These are phyloP conservation scores for Drechslerella dactyloides DNA, from an alignment of 2,329 filamentous ascomycete species.

Conservation along the genomic window DNA sequence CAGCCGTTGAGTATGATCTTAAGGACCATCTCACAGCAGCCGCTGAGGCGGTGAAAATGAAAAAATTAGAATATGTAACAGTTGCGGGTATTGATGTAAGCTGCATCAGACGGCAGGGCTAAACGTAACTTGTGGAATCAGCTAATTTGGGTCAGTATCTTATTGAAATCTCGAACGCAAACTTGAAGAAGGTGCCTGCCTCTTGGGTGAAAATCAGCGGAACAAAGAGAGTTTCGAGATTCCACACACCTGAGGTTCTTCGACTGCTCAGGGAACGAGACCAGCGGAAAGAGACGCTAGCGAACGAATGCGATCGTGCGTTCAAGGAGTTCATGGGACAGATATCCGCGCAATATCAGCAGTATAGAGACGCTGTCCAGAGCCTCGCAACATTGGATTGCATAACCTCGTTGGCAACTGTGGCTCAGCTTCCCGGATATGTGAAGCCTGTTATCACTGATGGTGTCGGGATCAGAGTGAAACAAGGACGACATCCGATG, in stretches of 20 bases:
- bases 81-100: constrained; percentile 75
- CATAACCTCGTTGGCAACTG: constrained; percentile 80
- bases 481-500: constrained; percentile 86
- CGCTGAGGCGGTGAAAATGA: constrained; percentile 72
- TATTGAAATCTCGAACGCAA: constrained; percentile 82
- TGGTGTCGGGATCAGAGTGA: constrained; percentile 72
- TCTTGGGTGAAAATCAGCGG: constrained; percentile 95
- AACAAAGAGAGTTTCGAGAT: constrained; percentile 88
- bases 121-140: background rate
- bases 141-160: constrained; percentile 68
- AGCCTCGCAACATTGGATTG: constrained; percentile 88
- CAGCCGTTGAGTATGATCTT: constrained; percentile 87
- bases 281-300: constrained; percentile 90
- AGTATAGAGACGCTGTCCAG: constrained; percentile 84
- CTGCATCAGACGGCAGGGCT: background rate
- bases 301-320: constrained; percentile 85
- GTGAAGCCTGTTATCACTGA: constrained; percentile 73
- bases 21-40: constrained; percentile 75
- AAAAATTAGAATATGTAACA: constrained; percentile 76
- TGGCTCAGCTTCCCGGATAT: constrained; percentile 87
- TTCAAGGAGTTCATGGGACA: constrained; percentile 74
- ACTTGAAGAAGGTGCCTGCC: constrained; percentile 82
- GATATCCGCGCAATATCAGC: constrained; percentile 84
- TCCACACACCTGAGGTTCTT: constrained; percentile 91
- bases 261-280: constrained; percentile 84